Base-by-base conservation (phyloP, 108 stramenopile genomes). In the Nitzschia sp. region DNA sequence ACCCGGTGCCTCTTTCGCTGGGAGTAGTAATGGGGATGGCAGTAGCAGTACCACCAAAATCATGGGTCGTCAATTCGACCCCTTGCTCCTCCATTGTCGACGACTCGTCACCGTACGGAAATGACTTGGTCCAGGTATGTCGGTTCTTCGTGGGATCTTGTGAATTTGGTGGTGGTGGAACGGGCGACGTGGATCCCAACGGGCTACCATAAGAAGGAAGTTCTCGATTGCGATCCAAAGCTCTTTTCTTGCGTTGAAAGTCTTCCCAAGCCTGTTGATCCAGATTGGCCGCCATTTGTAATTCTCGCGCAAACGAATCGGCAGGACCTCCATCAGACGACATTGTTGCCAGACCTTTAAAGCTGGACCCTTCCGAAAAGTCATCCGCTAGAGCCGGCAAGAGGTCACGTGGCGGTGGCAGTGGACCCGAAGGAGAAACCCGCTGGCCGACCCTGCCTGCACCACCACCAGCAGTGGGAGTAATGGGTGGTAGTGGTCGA, bases 261-360 rank as follows among this genome's bases (percentile, higher is more conserved):
- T 75, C 65, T 31, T 75, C 70, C 79, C 79, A 80, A 18, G 74
- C 79, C 30, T 68, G 58, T 31, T 68, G 48, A 45, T 80, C 79
- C 65, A 65, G 35, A 19, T 64, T 56, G 13, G 79, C 74, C 26
- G 79, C 74, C 46, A 63, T 2, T 49, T 72, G 59, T 28, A 81
- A 54, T 46, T 81, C 80, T 29, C 54, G 59, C 9, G 80, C 75
- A 69, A 81, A 81, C 2, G 61, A 21, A 59, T 81, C 80, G 5
- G 49, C 23, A 3, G 49, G n/a, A 2, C 42, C 77, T 15, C 58
- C 66, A 11, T 71, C 60, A 6, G 70, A 51, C n/a, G n/a, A 19
- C 23, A 49, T 3, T 36, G 31, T 17, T 28, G 34, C 45, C n/a
- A 46, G 17, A 36, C 45, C 68, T 26, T 46, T 21, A 27, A 69